A percentile compares a stretch with the other conserved stretches of the same genome.
phyloP scores from a whole-genome alignment of 805 yeast genomes.

The Candida palmyrensis region DNA sequence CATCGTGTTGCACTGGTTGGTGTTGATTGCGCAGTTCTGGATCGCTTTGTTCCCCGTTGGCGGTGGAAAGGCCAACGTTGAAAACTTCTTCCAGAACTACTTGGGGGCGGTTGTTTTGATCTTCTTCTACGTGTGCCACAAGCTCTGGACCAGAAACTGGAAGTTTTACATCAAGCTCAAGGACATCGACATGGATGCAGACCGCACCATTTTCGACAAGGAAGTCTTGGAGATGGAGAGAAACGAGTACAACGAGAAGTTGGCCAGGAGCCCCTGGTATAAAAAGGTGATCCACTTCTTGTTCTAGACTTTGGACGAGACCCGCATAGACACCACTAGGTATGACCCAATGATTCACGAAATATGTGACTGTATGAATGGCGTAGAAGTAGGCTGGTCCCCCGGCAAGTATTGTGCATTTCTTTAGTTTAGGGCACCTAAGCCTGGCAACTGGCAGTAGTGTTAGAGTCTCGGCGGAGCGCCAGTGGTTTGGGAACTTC shows the following conservation, averaged over 20 bases:
- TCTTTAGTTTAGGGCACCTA: no score
- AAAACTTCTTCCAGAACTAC: slow-evolving; percentile 27
- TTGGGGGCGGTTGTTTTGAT: slow-evolving; percentile 29
- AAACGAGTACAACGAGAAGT: slow-evolving; percentile 18
- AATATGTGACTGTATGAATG: no score
- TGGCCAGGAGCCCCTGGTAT: slow-evolving; percentile 12
- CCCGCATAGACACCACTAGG: slow-evolving; percentile 9
- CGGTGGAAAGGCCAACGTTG: slow-evolving; percentile 19
- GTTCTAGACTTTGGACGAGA: slow-evolving; percentile 6
- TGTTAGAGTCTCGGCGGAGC: no score
- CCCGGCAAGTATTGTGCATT: no score
- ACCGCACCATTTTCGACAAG: slow-evolving; percentile 25
- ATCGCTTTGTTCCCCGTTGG: slow-evolving; percentile 38
- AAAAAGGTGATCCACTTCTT: slow-evolving; percentile 11
- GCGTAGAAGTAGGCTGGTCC: no score
- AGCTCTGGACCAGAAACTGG: slow-evolving; percentile 29
- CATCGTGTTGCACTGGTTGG: slow-evolving; percentile 23
- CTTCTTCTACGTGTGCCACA: slow-evolving; percentile 27
- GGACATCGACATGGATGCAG: not conserved
- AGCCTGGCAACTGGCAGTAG: no score
- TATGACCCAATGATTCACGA: no score
- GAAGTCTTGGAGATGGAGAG: slow-evolving; percentile 29
- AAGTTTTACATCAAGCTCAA: slow-evolving; percentile 9
- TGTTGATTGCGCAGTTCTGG: slow-evolving; percentile 41
- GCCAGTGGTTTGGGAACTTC: no score